Evolutionary conservation across 1,139 yeast species (phyloP).

Genomic region (Lodderomyces pseudojiufengensis): DNA sequence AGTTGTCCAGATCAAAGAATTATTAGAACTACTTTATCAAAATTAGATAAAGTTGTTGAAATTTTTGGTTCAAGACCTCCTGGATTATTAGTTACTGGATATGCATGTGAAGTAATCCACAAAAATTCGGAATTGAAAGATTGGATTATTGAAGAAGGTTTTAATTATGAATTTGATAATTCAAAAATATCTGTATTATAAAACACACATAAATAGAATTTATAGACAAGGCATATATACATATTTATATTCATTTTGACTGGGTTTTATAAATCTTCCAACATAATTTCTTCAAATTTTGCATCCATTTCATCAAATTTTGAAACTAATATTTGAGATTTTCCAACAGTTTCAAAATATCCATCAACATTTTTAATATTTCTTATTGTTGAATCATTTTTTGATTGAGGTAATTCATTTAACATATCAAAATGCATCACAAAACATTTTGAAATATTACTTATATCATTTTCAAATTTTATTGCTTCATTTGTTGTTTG

Average conservation of each 20-base stretch:
- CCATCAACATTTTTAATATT: constrained; percentile 43
- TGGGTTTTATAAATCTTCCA: constrained; percentile 23
- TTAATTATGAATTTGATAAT: constrained; percentile 8
- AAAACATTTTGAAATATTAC: constrained; percentile 41
- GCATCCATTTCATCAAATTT: constrained; percentile 23
- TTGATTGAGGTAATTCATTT: constrained; percentile 22
- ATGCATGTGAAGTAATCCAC: constrained; percentile 64
- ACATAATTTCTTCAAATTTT: constrained; percentile 21
- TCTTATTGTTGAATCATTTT: constrained; percentile 28
- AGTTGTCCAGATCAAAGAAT: constrained; percentile 91
- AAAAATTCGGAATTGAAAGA: constrained; percentile 7
- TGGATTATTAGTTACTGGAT: constrained; percentile 80
- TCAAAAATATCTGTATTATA: constrained; percentile 4
- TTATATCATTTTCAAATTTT: constrained; percentile 55
- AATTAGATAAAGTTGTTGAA: constrained; percentile 70
- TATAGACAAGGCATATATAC: not conserved
- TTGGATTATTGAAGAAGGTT: constrained; percentile 65
- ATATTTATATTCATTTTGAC: too few species aligned
- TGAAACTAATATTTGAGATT: constrained; percentile 25
- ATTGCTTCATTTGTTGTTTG: constrained; percentile 59
- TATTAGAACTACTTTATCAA: constrained; percentile 64
- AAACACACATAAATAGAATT: too few species aligned
- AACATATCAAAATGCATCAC: constrained; percentile 31
- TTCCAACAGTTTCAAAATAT: constrained; percentile 59
- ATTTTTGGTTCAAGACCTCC: constrained; percentile 92